A percentile compares a stretch with the other conserved stretches of the same genome.
phyloP scores from a whole-genome alignment of 176 grass and related monocot species.

The Hyparrhenia diplandra region DNA sequence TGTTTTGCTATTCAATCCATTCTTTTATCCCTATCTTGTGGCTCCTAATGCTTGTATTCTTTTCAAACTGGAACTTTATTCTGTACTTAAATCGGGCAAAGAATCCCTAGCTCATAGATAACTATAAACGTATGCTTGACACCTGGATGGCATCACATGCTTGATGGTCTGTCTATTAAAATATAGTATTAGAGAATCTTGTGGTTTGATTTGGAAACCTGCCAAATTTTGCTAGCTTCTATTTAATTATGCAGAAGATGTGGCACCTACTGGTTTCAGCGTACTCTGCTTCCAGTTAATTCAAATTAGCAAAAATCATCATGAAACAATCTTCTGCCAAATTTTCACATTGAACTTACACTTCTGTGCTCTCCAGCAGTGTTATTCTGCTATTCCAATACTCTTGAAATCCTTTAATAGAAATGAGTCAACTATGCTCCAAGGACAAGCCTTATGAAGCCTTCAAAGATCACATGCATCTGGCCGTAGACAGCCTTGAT shows the following conservation, averaged over 20 bases:
- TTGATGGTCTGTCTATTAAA: conserved; percentile 22
- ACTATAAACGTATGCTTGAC: conserved; percentile 15
- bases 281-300: not conserved
- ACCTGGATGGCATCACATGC: conserved; percentile 28
- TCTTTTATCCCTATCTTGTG: conserved; percentile 15
- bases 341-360: not conserved
- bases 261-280: not conserved
- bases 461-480: conserved; percentile 38
- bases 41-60: conserved; percentile 11
- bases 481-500: conserved; percentile 51
- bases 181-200: conserved; percentile 39
- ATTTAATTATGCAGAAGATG: not conserved
- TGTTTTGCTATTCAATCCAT: not conserved
- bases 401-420: not conserved
- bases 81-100: conserved; percentile 5
- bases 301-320: not conserved
- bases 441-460: conserved; percentile 21
- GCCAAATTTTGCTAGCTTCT: conserved; percentile 13
- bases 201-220: conserved; percentile 13
- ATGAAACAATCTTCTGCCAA: not conserved
- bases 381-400: not conserved
- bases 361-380: not conserved
- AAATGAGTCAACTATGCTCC: conserved; percentile 18
- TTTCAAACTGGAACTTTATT: not conserved
- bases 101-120: not conserved